phyloP scores from a whole-genome alignment of 1,284 basidiomycete species.

The Papiliotrema laurentii region DNA sequence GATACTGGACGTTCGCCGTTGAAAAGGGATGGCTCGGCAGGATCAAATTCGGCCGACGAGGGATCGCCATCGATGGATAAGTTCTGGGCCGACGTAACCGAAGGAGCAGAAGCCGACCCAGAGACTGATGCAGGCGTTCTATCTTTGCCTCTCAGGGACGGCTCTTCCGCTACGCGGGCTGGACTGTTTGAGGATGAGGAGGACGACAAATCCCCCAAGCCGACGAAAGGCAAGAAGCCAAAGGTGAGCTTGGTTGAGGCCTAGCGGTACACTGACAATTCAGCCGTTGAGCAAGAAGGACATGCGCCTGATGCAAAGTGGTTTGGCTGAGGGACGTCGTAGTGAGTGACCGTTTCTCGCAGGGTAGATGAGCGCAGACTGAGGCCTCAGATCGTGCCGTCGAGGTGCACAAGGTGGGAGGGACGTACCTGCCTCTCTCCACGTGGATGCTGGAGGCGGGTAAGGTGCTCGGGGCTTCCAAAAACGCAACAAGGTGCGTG shows the following conservation, averaged over 20 bases:
- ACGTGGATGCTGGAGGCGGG: slow-evolving; percentile 18
- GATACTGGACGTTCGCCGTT: too few relatives aligned
- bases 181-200: slow-evolving; percentile 14
- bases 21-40: too few relatives aligned
- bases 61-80: too few relatives aligned
- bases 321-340: slow-evolving; percentile 26
- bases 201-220: slow-evolving; percentile 3
- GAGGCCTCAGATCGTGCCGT: slow-evolving; percentile 23
- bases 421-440: slow-evolving; percentile 18
- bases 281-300: slow-evolving; percentile 34
- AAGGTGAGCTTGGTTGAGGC: slow-evolving; percentile 1
- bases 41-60: too few relatives aligned
- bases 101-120: too few relatives aligned
- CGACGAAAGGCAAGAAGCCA: slow-evolving; percentile 4
- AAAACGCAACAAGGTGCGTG: neutral
- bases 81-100: too few relatives aligned
- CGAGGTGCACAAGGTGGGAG: slow-evolving; percentile 13
- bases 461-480: neutral
- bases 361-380: neutral
- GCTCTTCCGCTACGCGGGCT: neutral
- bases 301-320: slow-evolving; percentile 18
- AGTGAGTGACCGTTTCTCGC: slow-evolving; percentile 14
- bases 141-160: neutral
- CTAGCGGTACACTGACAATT: neutral
- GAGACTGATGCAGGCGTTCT: too few relatives aligned